Percentiles rank a stretch among this genome's conserved stretches.
Evolutionary conservation across 805 yeast genomes (phyloP).

Genomic region (Wickerhamomyces sydowiorum): DNA sequence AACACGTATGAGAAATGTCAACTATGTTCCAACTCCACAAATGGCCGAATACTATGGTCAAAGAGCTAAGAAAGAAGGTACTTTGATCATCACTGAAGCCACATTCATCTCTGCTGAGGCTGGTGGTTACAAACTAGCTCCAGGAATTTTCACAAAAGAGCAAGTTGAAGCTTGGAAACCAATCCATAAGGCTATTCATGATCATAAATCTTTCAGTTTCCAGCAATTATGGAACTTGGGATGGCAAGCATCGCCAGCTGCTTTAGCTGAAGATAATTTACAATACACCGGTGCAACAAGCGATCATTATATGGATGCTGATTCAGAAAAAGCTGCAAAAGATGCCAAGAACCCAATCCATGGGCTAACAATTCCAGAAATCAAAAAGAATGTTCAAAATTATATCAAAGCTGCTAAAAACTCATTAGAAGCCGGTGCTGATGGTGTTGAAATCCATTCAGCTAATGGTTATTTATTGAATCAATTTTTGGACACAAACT

Average conservation of each 20-base stretch:
- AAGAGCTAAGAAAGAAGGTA: conserved; percentile 48
- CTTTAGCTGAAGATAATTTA: conserved; percentile 27
- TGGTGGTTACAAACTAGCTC: conserved; percentile 37
- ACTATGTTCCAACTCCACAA: background rate
- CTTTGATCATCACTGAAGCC: conserved; percentile 54
- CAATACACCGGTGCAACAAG: conserved; percentile 32
- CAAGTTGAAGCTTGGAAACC: conserved; percentile 44
- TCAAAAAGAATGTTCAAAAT: conserved; percentile 22
- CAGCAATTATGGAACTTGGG: conserved; percentile 47
- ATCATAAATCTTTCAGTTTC: conserved; percentile 36
- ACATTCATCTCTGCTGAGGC: conserved; percentile 37
- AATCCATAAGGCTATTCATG: conserved; percentile 43
- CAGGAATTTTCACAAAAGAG: conserved; percentile 42
- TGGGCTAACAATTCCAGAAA: conserved; percentile 29
- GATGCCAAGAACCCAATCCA: conserved; percentile 24
- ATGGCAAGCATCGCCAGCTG: conserved; percentile 31
- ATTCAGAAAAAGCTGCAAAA: conserved; percentile 25
- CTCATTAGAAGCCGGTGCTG: conserved; percentile 33
- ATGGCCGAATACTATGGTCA: conserved; percentile 40
- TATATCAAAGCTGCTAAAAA: conserved; percentile 29
- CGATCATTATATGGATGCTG: conserved; percentile 24
- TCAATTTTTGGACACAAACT: conserved; percentile 31
- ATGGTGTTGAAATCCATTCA: conserved; percentile 35
- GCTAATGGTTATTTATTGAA: conserved; percentile 37
- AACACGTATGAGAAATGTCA: conserved; percentile 19